Evolutionary conservation across 805 yeast genomes (phyloP).

Genomic region (Komagataella phaffii): DNA sequence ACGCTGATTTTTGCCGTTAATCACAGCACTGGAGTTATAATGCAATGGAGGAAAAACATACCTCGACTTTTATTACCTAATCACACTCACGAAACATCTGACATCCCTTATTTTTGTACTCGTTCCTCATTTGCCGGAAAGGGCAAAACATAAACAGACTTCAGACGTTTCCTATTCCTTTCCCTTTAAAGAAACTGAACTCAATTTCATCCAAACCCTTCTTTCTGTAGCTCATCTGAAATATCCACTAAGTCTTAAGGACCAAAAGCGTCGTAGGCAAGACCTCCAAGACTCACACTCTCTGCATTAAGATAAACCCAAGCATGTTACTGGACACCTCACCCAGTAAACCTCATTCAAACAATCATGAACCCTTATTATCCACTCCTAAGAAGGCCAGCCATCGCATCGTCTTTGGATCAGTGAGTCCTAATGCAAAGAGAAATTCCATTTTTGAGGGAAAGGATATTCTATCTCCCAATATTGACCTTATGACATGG

Average conservation of each 20-base stretch:
- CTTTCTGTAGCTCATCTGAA: neutral
- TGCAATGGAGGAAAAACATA: neutral
- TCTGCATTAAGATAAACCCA: neutral
- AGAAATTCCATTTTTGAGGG: conserved; percentile 16
- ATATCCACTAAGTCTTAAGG: neutral
- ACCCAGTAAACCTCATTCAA: neutral
- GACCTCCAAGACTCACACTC: neutral
- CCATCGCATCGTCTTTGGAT: conserved; percentile 18
- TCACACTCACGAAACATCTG: neutral
- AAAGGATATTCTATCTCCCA: conserved; percentile 8
- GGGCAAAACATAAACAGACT: neutral
- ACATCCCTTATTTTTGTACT: neutral
- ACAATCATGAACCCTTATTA: neutral
- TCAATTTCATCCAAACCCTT: neutral
- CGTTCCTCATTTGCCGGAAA: neutral
- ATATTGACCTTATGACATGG: neutral
- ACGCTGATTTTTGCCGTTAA: neutral
- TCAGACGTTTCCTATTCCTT: neutral
- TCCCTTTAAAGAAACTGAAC: neutral
- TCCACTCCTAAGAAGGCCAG: neutral
- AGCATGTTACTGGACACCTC: neutral
- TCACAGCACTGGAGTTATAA: neutral
- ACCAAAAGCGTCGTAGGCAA: neutral
- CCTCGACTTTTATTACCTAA: neutral
- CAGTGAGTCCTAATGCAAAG: conserved; percentile 13